These are phyloP conservation scores for Backusella westeae DNA, from an alignment of 192 early-diverging fungal species.

Conservation along the genomic window DNA sequence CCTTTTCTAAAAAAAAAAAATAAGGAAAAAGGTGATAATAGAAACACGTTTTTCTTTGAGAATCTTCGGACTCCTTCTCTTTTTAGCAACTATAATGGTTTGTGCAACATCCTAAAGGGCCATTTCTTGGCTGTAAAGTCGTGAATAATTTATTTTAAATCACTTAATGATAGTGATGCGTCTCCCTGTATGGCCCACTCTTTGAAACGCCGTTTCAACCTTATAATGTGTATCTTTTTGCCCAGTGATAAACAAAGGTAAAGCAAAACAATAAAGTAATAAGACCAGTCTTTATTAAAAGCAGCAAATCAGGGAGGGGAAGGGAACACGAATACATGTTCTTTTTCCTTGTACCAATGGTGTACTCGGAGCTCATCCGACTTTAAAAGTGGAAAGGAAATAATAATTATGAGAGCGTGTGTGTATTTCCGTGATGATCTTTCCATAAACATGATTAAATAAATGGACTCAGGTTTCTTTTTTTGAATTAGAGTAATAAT, in stretches of 20 bases:
- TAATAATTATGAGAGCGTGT: background rate
- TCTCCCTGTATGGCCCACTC: background rate
- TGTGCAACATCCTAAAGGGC: background rate
- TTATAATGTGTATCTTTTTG: background rate
- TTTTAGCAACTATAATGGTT: constrained; percentile 1
- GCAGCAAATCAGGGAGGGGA: background rate
- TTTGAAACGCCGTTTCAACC: background rate
- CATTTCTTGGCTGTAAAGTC: background rate
- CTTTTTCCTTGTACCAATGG: background rate
- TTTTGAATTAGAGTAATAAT: background rate
- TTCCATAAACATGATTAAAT: background rate
- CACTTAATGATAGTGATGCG: background rate
- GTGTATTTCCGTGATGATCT: background rate
- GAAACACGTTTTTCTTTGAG: constrained; percentile 2
- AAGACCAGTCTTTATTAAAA: constrained; percentile 1
- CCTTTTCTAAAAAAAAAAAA: background rate
- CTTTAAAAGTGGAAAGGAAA: background rate
- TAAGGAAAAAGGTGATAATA: background rate
- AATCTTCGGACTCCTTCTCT: background rate
- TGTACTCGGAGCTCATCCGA: background rate
- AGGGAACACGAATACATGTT: background rate
- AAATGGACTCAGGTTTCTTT: background rate
- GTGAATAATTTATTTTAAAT: background rate
- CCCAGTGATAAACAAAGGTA: background rate
- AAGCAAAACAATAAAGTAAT: background rate